Conservation (phyloP, 495 filamentous ascomycete genomes). For the Neurospora tetrasperma region DNA sequence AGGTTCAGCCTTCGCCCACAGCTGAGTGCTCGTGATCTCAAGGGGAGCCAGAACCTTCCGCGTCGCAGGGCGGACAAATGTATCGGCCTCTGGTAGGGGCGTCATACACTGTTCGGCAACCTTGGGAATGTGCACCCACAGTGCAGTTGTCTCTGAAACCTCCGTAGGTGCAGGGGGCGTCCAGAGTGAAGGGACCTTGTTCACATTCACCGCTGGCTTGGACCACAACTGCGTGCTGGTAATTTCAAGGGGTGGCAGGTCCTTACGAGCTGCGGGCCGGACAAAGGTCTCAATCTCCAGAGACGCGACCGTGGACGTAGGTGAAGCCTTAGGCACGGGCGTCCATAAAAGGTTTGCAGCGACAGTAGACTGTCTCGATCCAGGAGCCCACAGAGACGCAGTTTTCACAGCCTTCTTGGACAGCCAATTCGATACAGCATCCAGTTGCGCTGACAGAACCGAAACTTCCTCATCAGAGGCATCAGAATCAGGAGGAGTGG, state of each 20-base stretch:
- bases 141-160: not conserved
- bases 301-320: not conserved
- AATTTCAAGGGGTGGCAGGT: conserved; percentile 21
- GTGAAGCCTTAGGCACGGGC: conserved; percentile 3
- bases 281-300: conserved; percentile 11
- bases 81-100: conserved; percentile 3
- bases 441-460: conserved; percentile 16
- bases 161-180: conserved; percentile 1
- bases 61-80: conserved; percentile 18
- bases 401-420: not conserved
- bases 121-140: conserved; percentile 10
- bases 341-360: conserved; percentile 9
- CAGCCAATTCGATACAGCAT: conserved; percentile 8
- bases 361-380: not conserved
- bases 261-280: conserved; percentile 25
- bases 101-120: not conserved
- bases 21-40: conserved; percentile 25
- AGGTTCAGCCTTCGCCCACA: conserved; percentile 29
- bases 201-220: not conserved
- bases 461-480: conserved; percentile 22
- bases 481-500: conserved; percentile 40
- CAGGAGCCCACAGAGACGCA: conserved; percentile 17
- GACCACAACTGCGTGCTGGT: conserved; percentile 30
- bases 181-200: conserved; percentile 15
- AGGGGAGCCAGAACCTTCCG: conserved; percentile 24